These are phyloP conservation scores for Scedosporium dehoogii DNA, from an alignment of 2,329 filamentous ascomycete species.

Conservation along the genomic window DNA sequence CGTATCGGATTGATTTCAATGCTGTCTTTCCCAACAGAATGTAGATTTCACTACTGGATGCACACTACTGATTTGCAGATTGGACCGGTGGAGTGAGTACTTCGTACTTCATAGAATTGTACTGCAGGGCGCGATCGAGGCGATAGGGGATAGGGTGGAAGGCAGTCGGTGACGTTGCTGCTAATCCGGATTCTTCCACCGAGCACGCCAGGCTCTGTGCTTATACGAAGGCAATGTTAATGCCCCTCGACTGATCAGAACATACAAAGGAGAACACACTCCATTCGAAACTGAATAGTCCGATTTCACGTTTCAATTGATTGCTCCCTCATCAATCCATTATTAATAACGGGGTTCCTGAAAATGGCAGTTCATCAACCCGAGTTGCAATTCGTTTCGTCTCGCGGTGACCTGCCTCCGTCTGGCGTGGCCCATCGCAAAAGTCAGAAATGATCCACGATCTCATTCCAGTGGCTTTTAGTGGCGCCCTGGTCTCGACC, in stretches of 20 bases:
- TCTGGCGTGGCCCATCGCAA: background rate
- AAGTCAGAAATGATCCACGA: background rate
- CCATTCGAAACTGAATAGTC: background rate
- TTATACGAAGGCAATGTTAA: background rate
- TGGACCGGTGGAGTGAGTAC: no score
- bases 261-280: background rate
- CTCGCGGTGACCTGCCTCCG: background rate
- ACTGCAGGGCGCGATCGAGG: background rate
- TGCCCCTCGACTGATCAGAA: no score
- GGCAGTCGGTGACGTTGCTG: background rate
- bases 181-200: slow-evolving; percentile 2
- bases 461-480: background rate
- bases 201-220: background rate
- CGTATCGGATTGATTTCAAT: no score
- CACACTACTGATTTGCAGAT: no score
- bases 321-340: no score
- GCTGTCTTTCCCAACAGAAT: no score
- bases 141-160: background rate
- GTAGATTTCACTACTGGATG: no score
- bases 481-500: background rate
- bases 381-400: no score
- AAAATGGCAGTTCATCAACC: no score
- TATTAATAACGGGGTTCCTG: no score
- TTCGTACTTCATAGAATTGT: no score
- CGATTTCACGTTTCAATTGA: no score